Percentiles rank a stretch among this genome's conserved stretches.
Evolutionary conservation across 768 basidiomycete genomes (phyloP).

Genomic region (Lactarius hatsudake): DNA sequence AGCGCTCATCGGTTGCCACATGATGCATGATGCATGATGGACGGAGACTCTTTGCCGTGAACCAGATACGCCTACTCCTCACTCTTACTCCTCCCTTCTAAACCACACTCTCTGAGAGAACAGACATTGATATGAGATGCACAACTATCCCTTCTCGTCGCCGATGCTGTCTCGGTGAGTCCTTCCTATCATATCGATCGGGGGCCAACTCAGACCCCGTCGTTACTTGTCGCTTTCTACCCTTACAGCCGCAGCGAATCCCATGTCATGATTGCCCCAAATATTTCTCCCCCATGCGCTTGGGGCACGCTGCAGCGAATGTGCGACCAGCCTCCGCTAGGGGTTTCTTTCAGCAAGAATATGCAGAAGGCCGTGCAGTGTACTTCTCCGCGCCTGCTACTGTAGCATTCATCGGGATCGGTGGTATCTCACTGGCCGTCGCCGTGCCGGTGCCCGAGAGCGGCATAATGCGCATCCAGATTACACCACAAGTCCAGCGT

Average conservation of each 20-base stretch:
- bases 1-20: no score
- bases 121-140: no score
- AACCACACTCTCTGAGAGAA: no score
- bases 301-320: constrained; percentile 18
- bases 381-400: no score
- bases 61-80: no score
- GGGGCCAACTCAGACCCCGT: not conserved
- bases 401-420: constrained; percentile 10
- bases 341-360: no score
- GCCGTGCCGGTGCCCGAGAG: constrained; percentile 3
- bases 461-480: constrained; percentile 3
- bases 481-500: not conserved
- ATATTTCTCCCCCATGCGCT: constrained; percentile 15
- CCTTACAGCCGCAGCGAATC: constrained; percentile 14
- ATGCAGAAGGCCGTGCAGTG: no score
- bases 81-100: no score
- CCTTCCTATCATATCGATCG: not conserved
- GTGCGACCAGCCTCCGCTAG: not conserved
- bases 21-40: no score
- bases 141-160: not conserved
- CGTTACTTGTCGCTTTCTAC: not conserved
- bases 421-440: constrained; percentile 3
- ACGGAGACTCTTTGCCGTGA: no score
- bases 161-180: constrained; percentile 20
- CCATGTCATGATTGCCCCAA: constrained; percentile 20